Percentiles rank a stretch among this genome's conserved stretches.
These are phyloP conservation scores for Boechera divaricarpa DNA, from an alignment of 345 rosid species.

Conservation along the genomic window DNA sequence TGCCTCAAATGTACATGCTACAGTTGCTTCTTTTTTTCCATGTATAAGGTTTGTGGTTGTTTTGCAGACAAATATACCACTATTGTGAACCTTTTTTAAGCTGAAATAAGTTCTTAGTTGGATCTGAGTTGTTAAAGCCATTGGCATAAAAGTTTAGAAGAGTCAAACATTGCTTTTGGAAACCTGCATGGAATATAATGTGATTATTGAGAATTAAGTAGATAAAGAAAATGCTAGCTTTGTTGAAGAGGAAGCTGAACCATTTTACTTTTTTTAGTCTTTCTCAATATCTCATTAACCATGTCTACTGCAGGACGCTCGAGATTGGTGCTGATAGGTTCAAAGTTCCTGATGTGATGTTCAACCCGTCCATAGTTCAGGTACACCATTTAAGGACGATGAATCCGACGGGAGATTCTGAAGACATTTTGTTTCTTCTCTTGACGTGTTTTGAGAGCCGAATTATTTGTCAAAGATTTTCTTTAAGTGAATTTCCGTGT, in stretches of 20 bases:
- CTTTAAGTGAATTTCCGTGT: conserved; percentile 9
- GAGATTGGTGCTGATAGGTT: conserved; percentile 98
- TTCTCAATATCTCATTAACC: conserved; percentile 18
- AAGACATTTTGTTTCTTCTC: conserved; percentile 22
- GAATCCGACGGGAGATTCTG: not conserved
- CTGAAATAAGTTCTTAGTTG: not conserved
- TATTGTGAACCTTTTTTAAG: conserved; percentile 5
- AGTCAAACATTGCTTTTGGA: conserved; percentile 23
- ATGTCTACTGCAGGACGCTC: conserved; percentile 67
- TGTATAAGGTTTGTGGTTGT: not conserved
- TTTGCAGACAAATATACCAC: not conserved
- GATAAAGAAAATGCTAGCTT: not conserved
- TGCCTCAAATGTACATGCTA: conserved; percentile 6
- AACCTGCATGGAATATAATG: conserved; percentile 13
- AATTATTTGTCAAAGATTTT: not conserved
- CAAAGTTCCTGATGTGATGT: conserved; percentile 94
- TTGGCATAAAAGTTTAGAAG: not conserved
- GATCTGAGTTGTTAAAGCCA: conserved; percentile 5
- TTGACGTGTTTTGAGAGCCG: conserved; percentile 9
- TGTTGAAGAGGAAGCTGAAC: conserved; percentile 6
- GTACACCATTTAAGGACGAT: conserved; percentile 44
- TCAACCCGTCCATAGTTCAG: conserved; percentile 88
- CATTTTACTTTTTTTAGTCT: not conserved
- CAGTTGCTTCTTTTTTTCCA: conserved; percentile 9
- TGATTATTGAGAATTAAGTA: conserved; percentile 7